Conservation (phyloP, 2,329 filamentous ascomycete species). For the Calonectria hawksworthii region DNA sequence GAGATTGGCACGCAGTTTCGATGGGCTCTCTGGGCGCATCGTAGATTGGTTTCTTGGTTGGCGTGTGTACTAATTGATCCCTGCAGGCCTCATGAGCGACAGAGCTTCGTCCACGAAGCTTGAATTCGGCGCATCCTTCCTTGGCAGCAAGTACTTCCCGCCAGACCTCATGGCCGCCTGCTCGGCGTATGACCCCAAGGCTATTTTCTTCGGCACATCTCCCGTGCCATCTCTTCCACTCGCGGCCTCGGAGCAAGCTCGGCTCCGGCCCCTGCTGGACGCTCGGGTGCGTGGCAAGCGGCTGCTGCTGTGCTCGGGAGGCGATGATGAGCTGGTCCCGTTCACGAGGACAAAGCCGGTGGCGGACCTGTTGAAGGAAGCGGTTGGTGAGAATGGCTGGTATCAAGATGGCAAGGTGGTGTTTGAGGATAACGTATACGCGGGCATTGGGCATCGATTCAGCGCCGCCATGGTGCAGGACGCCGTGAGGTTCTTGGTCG, state of each 20-base stretch:
- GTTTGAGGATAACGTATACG: conserved; percentile 77
- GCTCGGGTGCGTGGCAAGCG: conserved; percentile 71
- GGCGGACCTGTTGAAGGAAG: conserved; percentile 71
- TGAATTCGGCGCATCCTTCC: conserved; percentile 72
- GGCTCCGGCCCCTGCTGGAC: conserved; percentile 62
- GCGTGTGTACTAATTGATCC: not conserved
- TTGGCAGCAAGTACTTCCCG: conserved; percentile 86
- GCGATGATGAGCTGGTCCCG: conserved; percentile 79
- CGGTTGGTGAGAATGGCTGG: conserved; percentile 59
- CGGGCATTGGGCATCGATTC: conserved; percentile 79
- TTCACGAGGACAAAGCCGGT: conserved; percentile 72
- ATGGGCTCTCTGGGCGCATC: not conserved
- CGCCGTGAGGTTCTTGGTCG: conserved; percentile 73
- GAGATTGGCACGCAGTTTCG: conserved; percentile 44
- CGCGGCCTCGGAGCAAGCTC: conserved; percentile 56
- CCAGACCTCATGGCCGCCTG: conserved; percentile 74
- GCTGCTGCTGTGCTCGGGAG: conserved; percentile 75
- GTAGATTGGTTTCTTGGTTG: not conserved
- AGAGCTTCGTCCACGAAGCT: conserved; percentile 78
- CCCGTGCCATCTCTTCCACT: conserved; percentile 51
- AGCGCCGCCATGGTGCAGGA: conserved; percentile 76
- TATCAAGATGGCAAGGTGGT: conserved; percentile 69
- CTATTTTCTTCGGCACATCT: conserved; percentile 73
- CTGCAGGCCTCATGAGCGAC: conserved; percentile 76
- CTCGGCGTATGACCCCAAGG: conserved; percentile 79